A percentile compares a stretch with the other conserved stretches of the same genome.
Conservation (phyloP, 75 land plant genomes). For the Picea glauca region DNA sequence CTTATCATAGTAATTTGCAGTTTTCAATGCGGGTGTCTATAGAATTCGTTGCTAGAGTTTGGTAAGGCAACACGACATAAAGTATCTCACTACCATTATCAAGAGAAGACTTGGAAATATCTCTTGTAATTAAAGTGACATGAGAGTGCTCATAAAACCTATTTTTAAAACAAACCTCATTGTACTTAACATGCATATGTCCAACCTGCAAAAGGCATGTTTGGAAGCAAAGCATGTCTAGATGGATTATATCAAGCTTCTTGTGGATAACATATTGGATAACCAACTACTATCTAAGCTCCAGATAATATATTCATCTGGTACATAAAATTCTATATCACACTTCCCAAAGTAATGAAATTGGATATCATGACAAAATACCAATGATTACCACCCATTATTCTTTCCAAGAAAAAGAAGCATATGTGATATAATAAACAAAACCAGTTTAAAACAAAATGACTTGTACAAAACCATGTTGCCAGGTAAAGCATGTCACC, state of each 20-base stretch:
- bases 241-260: background rate
- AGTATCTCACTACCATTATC: background rate
- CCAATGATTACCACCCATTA: background rate
- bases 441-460: background rate
- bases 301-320: background rate
- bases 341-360: background rate
- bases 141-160: no score
- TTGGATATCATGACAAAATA: background rate
- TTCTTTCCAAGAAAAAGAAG: background rate
- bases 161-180: no score
- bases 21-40: background rate
- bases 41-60: background rate
- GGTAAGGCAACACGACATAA: background rate
- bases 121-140: no score
- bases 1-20: background rate
- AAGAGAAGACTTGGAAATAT: no score
- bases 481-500: constrained; percentile 29
- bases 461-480: background rate
- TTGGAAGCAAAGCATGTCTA: background rate
- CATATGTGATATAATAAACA: background rate
- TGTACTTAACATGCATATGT: background rate
- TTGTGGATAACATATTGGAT: background rate
- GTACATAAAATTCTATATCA: background rate
- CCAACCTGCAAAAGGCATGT: background rate
- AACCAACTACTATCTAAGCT: background rate